Evolutionary conservation across 305 asterid species (phyloP).

Genomic region (Fraxinus ornus): DNA sequence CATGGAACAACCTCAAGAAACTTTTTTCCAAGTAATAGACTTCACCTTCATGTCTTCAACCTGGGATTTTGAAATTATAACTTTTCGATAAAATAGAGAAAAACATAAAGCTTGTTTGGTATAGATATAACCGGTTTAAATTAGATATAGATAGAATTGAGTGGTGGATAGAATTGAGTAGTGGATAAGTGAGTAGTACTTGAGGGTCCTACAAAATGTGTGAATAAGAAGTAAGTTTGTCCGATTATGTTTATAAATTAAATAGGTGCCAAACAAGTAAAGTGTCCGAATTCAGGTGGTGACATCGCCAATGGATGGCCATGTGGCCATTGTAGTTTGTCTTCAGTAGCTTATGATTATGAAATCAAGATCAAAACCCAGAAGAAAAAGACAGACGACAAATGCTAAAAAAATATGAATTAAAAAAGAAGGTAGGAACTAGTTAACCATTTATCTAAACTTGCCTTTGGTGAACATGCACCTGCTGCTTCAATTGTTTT

Average conservation of each 20-base stretch:
- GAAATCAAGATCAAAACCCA: background rate
- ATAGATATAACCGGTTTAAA: background rate
- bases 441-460: background rate
- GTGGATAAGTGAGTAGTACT: background rate
- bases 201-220: background rate
- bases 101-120: background rate
- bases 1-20: background rate
- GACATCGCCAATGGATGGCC: background rate
- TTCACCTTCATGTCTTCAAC: background rate
- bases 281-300: background rate
- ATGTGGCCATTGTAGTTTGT: background rate
- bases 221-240: background rate
- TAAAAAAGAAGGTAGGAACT: background rate
- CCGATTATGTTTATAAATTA: background rate
- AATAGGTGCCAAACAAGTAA: background rate
- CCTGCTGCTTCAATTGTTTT: background rate
- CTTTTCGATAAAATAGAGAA: background rate
- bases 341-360: background rate
- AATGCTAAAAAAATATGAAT: background rate
- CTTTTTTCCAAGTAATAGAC: background rate
- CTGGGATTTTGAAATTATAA: background rate
- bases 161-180: background rate
- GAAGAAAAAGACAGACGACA: background rate
- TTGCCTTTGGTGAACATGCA: background rate
- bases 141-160: background rate